phyloP scores from a whole-genome alignment of 2,329 filamentous ascomycete species.

The Cladosporium phlei region DNA sequence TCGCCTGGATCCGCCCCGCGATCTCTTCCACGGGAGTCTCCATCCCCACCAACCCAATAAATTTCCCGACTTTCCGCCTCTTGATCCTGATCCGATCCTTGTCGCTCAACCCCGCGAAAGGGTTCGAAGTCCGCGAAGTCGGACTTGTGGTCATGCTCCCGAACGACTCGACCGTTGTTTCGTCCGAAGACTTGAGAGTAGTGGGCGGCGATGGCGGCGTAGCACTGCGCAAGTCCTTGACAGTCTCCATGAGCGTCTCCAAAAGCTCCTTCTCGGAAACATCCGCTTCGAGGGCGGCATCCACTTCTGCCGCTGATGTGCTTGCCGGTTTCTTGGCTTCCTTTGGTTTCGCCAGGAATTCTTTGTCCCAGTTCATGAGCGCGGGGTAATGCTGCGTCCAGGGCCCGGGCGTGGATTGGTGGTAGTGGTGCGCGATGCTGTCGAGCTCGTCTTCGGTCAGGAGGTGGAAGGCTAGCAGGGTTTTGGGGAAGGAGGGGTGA shows the following conservation, averaged over 20 bases:
- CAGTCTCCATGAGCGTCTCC: slow-evolving; percentile 27
- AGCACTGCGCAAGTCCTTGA: slow-evolving; percentile 35
- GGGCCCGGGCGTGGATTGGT: slow-evolving; percentile 58
- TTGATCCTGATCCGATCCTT: slow-evolving; percentile 49
- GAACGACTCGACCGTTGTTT: too few relatives aligned
- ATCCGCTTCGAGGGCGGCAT: slow-evolving; percentile 3
- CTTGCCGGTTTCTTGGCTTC: neutral
- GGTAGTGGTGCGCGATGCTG: slow-evolving; percentile 65
- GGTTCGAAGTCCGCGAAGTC: too few relatives aligned
- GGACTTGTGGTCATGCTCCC: too few relatives aligned
- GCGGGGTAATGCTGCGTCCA: slow-evolving; percentile 61
- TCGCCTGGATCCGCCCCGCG: slow-evolving; percentile 36
- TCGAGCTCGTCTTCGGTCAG: slow-evolving; percentile 68
- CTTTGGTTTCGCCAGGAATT: slow-evolving; percentile 31
- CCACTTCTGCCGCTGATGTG: slow-evolving; percentile 2
- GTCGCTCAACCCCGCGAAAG: slow-evolving; percentile 31
- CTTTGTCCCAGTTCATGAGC: slow-evolving; percentile 58
- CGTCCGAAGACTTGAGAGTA: too few relatives aligned
- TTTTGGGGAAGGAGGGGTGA: slow-evolving; percentile 61
- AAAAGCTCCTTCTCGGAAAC: slow-evolving; percentile 5
- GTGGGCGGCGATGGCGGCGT: neutral
- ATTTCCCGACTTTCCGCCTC: slow-evolving; percentile 65
- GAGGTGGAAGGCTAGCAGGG: slow-evolving; percentile 67
- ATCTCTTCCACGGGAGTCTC: slow-evolving; percentile 49
- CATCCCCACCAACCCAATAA: slow-evolving; percentile 66